Conservation (phyloP, 164 flowering plant genomes). For the Euptelea pleiosperma region DNA sequence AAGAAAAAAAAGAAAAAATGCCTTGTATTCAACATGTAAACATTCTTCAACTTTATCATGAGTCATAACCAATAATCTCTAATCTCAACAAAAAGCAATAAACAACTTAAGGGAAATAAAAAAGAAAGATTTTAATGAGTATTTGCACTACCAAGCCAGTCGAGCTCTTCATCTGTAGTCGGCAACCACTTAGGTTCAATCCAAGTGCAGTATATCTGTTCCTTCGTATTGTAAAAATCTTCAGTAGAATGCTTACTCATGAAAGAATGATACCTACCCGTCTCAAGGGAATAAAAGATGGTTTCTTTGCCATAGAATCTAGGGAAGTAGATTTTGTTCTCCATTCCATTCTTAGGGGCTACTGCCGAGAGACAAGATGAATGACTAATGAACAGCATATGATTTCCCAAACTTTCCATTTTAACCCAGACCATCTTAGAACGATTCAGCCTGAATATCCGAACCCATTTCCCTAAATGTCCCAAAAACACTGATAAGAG, state of each 20-base stretch:
- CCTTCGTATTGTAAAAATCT: background rate
- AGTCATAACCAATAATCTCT: no score
- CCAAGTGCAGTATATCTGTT: background rate
- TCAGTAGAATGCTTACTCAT: background rate
- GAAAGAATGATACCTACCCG: background rate
- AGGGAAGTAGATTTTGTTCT: background rate
- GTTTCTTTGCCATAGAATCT: background rate
- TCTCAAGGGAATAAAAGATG: background rate
- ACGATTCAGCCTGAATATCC: conserved; percentile 4
- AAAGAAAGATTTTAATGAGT: no score
- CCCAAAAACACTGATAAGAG: conserved; percentile 12
- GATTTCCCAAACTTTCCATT: conserved; percentile 4
- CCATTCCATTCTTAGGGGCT: background rate
- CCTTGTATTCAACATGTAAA: no score
- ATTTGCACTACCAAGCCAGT: no score
- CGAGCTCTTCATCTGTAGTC: background rate
- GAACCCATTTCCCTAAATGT: background rate
- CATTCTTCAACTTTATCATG: no score
- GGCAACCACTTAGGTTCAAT: background rate
- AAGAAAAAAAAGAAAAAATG: no score
- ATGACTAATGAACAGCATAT: background rate
- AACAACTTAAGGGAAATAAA: no score
- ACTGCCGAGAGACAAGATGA: conserved; percentile 1
- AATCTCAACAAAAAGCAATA: no score
- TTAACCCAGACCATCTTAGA: conserved; percentile 4